Evolutionary conservation across 768 basidiomycete species (phyloP), one percentile per base, ranked within the genome.

Genomic region (Hypsizygus marmoreus): DNA sequence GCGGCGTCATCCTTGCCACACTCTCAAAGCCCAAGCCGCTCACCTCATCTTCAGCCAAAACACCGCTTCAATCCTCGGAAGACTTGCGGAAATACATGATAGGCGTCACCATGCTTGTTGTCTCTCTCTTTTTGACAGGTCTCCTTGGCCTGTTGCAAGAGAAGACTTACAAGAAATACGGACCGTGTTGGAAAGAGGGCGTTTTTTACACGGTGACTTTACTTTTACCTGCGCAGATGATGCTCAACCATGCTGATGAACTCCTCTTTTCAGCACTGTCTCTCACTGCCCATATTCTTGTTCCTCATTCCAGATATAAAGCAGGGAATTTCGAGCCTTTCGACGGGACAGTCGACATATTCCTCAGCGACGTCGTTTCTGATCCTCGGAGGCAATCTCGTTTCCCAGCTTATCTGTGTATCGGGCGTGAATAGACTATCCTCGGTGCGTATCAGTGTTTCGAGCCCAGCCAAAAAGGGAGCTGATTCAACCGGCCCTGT

Each of bases 141-240:
- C 62, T 80, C 4, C 73, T 89, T 32, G 91, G 91, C 2, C 59
- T 87, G 19, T 67, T 88, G 28, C 90, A 92, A 72, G 89, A 92
- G 60, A 71, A 71, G 43, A 91, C 88, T 6, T 94, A 88, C 61
- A 72, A 64, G 43, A 73, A 66, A 33, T 89, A 89, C 53, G 90
- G 90, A 0, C 84, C 84, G 0, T 81, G 76, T 52, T 94, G 91
- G 91, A 80, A 77, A 55, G 91, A 92, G 64, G 84, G 83, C 3
- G 74, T 92, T 2, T 92, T 94, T 59, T 94, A 92, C 62, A 88
- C 84, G 24, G 90, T 91, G 59, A 36, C 76, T 50, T 33, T 46
- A 24, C 24, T 19, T 38, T 22, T 22, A 9, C 17, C 19, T 47
- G 25, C 28, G 14, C 26, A 29, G 19, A 22, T 30, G 13, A 47